A percentile compares a stretch with the other conserved stretches of the same genome.
These are phyloP conservation scores for Acanthamoeba triangularis DNA, from an alignment of 208 protist species.

Conservation along the genomic window DNA sequence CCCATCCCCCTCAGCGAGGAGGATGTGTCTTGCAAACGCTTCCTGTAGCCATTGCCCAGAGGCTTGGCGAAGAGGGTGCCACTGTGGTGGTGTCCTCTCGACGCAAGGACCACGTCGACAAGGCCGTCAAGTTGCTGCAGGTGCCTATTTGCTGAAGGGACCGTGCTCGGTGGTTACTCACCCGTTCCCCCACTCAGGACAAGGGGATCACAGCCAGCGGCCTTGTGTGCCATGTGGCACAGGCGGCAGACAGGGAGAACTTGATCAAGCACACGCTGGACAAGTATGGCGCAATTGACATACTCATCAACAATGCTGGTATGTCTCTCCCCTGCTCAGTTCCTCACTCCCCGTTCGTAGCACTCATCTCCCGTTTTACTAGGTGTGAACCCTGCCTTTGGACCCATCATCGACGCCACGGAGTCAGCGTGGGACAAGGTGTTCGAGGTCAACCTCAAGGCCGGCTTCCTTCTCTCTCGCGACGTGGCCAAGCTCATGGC, in stretches of 20 bases:
- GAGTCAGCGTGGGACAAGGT: constrained; percentile 53
- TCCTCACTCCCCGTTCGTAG: neutral
- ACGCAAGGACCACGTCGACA: constrained; percentile 15
- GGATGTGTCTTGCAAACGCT: no score
- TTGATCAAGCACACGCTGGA: constrained; percentile 50
- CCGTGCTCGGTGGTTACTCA: neutral
- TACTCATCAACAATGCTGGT: constrained; percentile 50
- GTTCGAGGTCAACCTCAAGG: constrained; percentile 53
- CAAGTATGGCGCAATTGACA: constrained; percentile 1
- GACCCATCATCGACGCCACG: neutral
- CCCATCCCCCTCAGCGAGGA: no score
- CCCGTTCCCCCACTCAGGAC: neutral
- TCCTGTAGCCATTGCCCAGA: neutral
- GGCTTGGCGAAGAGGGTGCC: constrained; percentile 17
- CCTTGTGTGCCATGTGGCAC: constrained; percentile 16
- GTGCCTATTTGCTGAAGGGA: neutral
- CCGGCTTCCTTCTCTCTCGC: constrained; percentile 27
- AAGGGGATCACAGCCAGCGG: constrained; percentile 1
- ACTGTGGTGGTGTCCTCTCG: constrained; percentile 19
- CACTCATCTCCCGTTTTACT: neutral
- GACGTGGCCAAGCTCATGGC: constrained; percentile 55
- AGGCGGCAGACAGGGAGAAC: neutral
- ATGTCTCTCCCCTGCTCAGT: neutral
- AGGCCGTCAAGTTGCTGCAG: constrained; percentile 30
- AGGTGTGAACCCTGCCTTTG: constrained; percentile 35